Conservation (phyloP, 139 green algal genomes). For the Zygnema cylindricum region DNA sequence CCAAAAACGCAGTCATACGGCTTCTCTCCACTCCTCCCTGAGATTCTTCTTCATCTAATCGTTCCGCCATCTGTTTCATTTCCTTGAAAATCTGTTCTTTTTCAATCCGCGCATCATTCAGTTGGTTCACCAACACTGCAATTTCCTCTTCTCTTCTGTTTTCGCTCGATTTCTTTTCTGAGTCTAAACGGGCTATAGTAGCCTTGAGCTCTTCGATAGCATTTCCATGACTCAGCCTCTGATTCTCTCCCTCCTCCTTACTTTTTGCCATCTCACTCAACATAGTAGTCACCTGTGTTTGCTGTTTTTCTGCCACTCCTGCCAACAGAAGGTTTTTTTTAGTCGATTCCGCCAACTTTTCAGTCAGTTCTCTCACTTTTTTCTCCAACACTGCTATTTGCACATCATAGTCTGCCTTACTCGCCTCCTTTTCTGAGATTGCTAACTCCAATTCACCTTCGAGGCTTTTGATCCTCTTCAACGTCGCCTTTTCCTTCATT, state of each 20-base stretch:
- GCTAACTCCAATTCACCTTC: not conserved
- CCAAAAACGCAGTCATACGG: not conserved
- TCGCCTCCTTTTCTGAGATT: not conserved
- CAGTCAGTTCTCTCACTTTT: not conserved
- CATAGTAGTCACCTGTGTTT: not conserved
- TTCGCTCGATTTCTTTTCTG: not conserved
- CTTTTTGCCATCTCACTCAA: not conserved
- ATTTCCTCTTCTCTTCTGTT: not conserved
- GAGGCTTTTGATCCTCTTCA: not conserved
- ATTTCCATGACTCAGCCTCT: not conserved
- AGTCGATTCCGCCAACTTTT: not conserved
- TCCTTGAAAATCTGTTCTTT: not conserved
- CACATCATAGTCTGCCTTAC: not conserved
- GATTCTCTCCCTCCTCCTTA: not conserved
- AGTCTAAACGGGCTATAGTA: not conserved
- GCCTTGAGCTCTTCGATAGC: not conserved
- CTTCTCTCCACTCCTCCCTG: not conserved
- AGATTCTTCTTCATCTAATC: not conserved
- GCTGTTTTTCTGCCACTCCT: not conserved
- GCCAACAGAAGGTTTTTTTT: not conserved
- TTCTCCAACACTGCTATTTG: not conserved
- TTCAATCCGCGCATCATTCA: not conserved
- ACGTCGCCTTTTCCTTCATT: not conserved
- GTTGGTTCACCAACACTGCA: not conserved
- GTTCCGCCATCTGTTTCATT: not conserved